Evolutionary conservation across 306 rosid species (phyloP).

Genomic region (Lithocarpus polystachyus): DNA sequence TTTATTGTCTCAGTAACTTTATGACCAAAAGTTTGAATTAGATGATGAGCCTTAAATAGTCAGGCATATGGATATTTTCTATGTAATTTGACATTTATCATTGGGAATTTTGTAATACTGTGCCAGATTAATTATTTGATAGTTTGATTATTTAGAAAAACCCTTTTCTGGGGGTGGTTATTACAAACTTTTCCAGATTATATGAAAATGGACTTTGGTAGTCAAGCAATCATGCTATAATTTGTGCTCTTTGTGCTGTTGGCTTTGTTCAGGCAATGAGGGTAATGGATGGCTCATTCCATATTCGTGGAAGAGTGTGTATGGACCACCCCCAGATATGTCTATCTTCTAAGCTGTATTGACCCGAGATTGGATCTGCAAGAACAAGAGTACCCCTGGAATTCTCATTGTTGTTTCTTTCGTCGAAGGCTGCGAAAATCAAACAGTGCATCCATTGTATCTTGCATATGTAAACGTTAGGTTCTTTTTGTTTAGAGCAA

Average conservation of each 20-base stretch:
- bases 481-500: background rate
- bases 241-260: slow-evolving; percentile 7
- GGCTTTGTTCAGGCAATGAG: slow-evolving; percentile 40
- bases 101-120: background rate
- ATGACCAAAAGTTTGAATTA: background rate
- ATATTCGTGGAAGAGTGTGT: slow-evolving; percentile 73
- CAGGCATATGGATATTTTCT: background rate
- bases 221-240: background rate
- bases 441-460: too few relatives aligned
- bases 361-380: background rate
- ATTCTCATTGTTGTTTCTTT: background rate
- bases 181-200: background rate
- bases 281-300: slow-evolving; percentile 66
- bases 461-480: background rate
- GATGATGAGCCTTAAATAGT: too few relatives aligned
- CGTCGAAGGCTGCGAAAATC: background rate
- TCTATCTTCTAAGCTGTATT: slow-evolving; percentile 59
- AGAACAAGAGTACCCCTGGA: background rate
- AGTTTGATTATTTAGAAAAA: background rate
- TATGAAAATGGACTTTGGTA: background rate
- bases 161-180: background rate
- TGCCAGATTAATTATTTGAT: background rate
- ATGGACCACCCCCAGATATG: slow-evolving; percentile 83
- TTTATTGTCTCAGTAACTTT: background rate
- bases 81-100: background rate